A percentile compares a stretch with the other conserved stretches of the same genome.
These are phyloP conservation scores for Dentipellis sp. DNA, from an alignment of 768 basidiomycete genomes.

Conservation along the genomic window DNA sequence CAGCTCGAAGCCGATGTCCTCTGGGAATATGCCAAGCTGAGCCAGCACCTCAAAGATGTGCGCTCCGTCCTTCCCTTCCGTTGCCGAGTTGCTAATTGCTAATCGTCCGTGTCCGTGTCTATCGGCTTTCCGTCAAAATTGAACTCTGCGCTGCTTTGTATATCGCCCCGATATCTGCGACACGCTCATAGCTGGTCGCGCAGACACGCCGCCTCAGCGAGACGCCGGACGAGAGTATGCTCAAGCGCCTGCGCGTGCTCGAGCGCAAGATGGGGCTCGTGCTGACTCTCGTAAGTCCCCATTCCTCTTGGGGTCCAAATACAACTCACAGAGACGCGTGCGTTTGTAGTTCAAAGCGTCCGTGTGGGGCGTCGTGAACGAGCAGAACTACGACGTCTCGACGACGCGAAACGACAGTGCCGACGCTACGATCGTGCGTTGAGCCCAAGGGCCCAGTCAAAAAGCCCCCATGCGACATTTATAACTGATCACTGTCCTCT, in stretches of 20 bases:
- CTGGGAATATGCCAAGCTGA: slow-evolving; percentile 89
- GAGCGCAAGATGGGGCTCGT: slow-evolving; percentile 96
- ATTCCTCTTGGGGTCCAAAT: neutral
- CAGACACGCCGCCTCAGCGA: slow-evolving; percentile 65
- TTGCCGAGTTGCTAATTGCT: neutral
- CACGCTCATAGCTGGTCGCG: slow-evolving; percentile 40
- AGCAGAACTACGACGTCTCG: slow-evolving; percentile 37
- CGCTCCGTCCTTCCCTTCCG: slow-evolving; percentile 11
- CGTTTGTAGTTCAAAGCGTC: slow-evolving; percentile 81
- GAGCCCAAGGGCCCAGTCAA: too few relatives aligned
- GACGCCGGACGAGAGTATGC: slow-evolving; percentile 68
- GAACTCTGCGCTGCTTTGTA: too few relatives aligned
- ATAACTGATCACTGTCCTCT: neutral
- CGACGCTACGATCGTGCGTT: slow-evolving; percentile 6
- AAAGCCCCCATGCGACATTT: neutral
- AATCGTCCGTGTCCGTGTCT: neutral
- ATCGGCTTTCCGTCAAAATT: neutral
- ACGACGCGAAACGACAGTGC: slow-evolving; percentile 3
- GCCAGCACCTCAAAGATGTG: slow-evolving; percentile 72
- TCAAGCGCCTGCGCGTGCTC: slow-evolving; percentile 67
- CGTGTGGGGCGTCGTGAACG: slow-evolving; percentile 89
- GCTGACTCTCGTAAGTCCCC: slow-evolving; percentile 65
- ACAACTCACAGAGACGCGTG: neutral
- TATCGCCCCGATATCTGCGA: neutral
- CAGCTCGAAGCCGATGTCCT: slow-evolving; percentile 69